Conservation (phyloP, 495 filamentous ascomycete species). For the Tuber indicum region DNA sequence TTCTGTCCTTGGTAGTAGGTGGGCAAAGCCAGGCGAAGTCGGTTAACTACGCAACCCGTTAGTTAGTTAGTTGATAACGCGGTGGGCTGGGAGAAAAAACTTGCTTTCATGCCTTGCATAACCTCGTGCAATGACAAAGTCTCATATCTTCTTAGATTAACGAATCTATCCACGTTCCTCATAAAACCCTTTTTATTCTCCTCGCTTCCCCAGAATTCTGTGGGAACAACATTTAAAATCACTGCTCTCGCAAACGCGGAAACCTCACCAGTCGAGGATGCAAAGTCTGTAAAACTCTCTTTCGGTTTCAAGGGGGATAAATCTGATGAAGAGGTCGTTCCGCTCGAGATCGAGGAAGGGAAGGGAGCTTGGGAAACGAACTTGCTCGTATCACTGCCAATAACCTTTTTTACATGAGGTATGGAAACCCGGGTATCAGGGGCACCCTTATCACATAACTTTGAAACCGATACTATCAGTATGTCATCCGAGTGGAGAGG, state of each 20-base stretch:
- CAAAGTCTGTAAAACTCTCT: slow-evolving; percentile 58
- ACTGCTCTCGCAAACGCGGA: slow-evolving; percentile 85
- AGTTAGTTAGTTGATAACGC: not conserved
- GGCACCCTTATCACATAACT: slow-evolving; percentile 34
- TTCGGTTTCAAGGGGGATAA: slow-evolving; percentile 7
- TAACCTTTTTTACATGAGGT: not conserved
- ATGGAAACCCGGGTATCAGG: slow-evolving; percentile 22
- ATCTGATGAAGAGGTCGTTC: not conserved
- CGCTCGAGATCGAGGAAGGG: not conserved
- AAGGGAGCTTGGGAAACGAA: slow-evolving; percentile 5
- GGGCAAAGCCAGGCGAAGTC: slow-evolving; percentile 67
- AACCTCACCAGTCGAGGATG: slow-evolving; percentile 61
- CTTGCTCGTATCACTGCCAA: not conserved
- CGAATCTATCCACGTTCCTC: slow-evolving; percentile 65
- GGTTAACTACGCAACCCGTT: slow-evolving; percentile 48
- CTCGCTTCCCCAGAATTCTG: slow-evolving; percentile 58
- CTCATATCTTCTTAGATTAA: slow-evolving; percentile 73
- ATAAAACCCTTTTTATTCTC: slow-evolving; percentile 58
- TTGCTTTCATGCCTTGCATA: slow-evolving; percentile 68
- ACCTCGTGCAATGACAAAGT: slow-evolving; percentile 71
- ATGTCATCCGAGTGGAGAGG: slow-evolving; percentile 8
- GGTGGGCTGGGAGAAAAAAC: not conserved
- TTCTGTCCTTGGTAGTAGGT: slow-evolving; percentile 45
- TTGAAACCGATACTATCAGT: slow-evolving; percentile 14
- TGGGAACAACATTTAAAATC: slow-evolving; percentile 66